Percentiles rank a stretch among this genome's conserved stretches.
These are phyloP conservation scores for Cercospora zeae-maydis DNA, from an alignment of 2,329 filamentous ascomycete genomes.

Conservation along the genomic window DNA sequence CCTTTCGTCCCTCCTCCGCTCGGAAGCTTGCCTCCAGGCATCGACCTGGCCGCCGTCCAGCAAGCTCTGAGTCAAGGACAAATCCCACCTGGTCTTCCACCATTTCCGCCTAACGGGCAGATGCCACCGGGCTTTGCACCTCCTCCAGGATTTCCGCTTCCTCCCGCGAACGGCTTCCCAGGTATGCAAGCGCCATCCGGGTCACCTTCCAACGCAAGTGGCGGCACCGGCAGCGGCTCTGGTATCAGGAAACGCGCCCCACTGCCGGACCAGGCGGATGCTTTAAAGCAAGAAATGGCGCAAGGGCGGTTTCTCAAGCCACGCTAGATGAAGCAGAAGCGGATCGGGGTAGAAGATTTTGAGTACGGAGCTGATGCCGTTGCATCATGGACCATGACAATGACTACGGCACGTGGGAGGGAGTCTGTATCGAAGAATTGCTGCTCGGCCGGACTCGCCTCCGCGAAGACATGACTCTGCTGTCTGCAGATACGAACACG, in stretches of 20 bases:
- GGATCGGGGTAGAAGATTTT: background rate
- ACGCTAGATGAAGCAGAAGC: constrained; percentile 6
- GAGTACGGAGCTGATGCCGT: background rate
- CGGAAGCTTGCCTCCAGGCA: constrained; percentile 26
- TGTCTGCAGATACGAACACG: background rate
- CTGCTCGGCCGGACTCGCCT: background rate
- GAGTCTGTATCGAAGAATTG: background rate
- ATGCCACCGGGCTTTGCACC: constrained; percentile 28
- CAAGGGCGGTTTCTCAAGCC: constrained; percentile 50
- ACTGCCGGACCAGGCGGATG: constrained; percentile 79
- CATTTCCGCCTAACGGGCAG: constrained; percentile 30
- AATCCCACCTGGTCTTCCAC: constrained; percentile 27
- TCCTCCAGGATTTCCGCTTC: constrained; percentile 25
- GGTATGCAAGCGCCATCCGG: constrained; percentile 31
- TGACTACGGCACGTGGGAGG: background rate
- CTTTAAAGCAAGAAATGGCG: constrained; percentile 71
- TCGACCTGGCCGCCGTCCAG: constrained; percentile 36
- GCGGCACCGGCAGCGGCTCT: constrained; percentile 18
- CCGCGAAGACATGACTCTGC: background rate
- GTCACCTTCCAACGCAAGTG: constrained; percentile 8
- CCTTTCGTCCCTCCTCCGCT: constrained; percentile 26
- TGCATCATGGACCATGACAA: background rate
- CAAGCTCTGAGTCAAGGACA: constrained; percentile 30
- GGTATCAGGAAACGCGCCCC: constrained; percentile 60
- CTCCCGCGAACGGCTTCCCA: constrained; percentile 23